Percentiles rank a stretch among this genome's conserved stretches.
Conservation (phyloP, 768 basidiomycete species). For the Fibroporia radiculosa region DNA sequence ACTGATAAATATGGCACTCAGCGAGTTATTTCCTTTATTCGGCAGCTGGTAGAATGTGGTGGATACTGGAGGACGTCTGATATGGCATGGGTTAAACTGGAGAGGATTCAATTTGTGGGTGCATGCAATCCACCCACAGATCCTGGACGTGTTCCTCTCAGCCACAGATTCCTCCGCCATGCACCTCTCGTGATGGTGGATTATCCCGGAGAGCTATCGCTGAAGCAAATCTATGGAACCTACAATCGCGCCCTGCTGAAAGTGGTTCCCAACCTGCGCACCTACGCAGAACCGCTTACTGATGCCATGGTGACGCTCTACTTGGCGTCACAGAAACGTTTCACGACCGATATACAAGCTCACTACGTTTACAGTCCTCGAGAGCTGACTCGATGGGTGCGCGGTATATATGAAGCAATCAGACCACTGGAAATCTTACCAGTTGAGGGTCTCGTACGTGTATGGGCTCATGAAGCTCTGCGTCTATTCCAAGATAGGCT, state of each 20-base stretch:
- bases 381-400: slow-evolving; percentile 95
- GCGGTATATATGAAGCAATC: slow-evolving; percentile 96
- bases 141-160: slow-evolving; percentile 97
- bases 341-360: slow-evolving; percentile 95
- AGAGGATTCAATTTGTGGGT: slow-evolving; percentile 99
- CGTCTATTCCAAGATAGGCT: slow-evolving; percentile 97
- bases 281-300: slow-evolving; percentile 90
- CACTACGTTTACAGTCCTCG: slow-evolving; percentile 99
- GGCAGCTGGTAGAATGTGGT: slow-evolving; percentile 90
- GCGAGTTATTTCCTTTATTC: slow-evolving; percentile 95
- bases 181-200: slow-evolving; percentile 98
- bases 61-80: slow-evolving; percentile 94
- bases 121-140: slow-evolving; percentile 99
- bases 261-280: slow-evolving; percentile 87
- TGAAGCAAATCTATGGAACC: slow-evolving; percentile 98
- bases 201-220: slow-evolving; percentile 93
- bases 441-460: slow-evolving; percentile 89
- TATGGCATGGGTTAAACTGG: slow-evolving; percentile 95
- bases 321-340: slow-evolving; percentile 85
- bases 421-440: slow-evolving; percentile 88
- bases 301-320: slow-evolving; percentile 98
- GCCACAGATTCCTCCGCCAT: slow-evolving; percentile 94
- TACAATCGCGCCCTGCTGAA: slow-evolving; percentile 96
- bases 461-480: slow-evolving; percentile 97
- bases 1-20: slow-evolving; percentile 98